Percentiles rank a stretch among this genome's conserved stretches.
Evolutionary conservation across 768 basidiomycete genomes (phyloP).

Genomic region (Podaxis sp.): DNA sequence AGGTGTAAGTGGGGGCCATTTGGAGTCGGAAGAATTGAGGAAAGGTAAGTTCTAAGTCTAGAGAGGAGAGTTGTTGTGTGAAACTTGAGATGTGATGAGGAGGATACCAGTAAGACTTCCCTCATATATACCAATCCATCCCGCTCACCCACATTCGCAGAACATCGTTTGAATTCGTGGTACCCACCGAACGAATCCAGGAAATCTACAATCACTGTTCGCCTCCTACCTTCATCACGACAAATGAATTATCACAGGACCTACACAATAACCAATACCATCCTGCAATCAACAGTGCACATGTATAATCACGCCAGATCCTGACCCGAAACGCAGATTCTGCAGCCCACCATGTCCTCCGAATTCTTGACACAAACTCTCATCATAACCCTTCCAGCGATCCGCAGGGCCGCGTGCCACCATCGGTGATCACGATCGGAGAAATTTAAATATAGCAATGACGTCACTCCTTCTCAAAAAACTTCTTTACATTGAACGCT

Average conservation of each 20-base stretch:
- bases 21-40: slow-evolving; percentile 18
- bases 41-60: neutral
- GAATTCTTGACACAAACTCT: neutral
- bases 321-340: neutral
- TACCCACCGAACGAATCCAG: neutral
- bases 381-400: neutral
- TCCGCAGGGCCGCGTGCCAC: neutral
- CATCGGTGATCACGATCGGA: neutral
- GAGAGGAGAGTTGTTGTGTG: neutral
- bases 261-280: neutral
- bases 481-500: neutral
- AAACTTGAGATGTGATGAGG: neutral
- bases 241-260: neutral
- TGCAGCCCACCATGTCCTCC: neutral
- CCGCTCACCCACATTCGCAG: neutral
- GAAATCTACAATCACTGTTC: neutral
- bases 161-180: neutral
- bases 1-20: slow-evolving; percentile 40
- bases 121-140: neutral
- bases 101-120: neutral
- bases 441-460: neutral
- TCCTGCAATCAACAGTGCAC: neutral
- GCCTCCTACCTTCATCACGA: neutral
- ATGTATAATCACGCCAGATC: neutral
- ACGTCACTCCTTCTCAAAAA: neutral